These are phyloP conservation scores for Coemansia sp. DNA, from an alignment of 192 early-diverging fungal species.

Conservation along the genomic window DNA sequence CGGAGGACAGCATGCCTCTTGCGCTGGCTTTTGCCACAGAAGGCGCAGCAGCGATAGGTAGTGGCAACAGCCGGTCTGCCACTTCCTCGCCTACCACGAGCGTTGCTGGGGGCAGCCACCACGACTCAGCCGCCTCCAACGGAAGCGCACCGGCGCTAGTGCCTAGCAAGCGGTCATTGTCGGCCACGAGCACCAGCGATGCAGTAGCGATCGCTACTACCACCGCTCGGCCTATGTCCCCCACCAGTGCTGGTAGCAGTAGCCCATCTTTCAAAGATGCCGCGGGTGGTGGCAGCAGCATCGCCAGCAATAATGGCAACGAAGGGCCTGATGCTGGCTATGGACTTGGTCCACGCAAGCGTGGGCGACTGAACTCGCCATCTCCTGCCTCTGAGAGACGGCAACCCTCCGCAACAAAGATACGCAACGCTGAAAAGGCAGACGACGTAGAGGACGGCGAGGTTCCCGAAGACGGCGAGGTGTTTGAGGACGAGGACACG, in stretches of 20 bases:
- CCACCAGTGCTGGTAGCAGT: conserved; percentile 2
- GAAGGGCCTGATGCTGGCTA: conserved; percentile 15
- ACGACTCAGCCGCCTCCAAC: conserved; percentile 8
- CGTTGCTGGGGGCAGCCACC: conserved; percentile 6
- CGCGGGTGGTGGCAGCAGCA: background rate
- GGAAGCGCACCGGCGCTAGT: conserved; percentile 25
- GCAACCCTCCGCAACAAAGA: background rate
- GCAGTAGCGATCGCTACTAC: conserved; percentile 4
- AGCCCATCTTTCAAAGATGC: conserved; percentile 1
- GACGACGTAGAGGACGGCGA: conserved; percentile 45
- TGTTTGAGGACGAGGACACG: conserved; percentile 45
- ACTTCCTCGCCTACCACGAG: conserved; percentile 15
- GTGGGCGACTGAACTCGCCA: conserved; percentile 39
- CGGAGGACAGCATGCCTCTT: background rate
- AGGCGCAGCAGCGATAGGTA: conserved; percentile 1
- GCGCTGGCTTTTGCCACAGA: background rate
- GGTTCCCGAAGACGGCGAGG: conserved; percentile 51
- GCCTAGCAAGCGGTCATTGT: conserved; percentile 48
- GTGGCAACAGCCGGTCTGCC: background rate
- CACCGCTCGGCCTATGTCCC: background rate
- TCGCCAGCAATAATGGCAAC: conserved; percentile 8
- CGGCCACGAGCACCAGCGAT: conserved; percentile 12
- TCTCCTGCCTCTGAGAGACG: conserved; percentile 17
- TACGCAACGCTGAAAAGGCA: background rate
- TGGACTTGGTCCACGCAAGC: conserved; percentile 37